Conservation (phyloP, 2,329 filamentous ascomycete species). For the Xylariales sp. region DNA sequence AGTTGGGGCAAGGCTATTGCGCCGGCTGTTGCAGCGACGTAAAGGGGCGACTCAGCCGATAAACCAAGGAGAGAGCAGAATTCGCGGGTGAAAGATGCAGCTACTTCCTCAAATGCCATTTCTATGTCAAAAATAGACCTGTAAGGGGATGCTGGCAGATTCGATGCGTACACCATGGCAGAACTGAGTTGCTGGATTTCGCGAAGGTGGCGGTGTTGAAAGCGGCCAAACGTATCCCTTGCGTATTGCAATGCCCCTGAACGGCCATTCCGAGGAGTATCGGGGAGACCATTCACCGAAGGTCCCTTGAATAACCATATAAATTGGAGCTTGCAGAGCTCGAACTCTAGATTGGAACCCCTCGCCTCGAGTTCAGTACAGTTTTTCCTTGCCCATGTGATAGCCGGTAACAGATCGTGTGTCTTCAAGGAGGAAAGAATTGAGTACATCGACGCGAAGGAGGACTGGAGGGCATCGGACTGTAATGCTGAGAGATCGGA, state of each 20-base stretch:
- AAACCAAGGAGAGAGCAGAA: constrained; percentile 90
- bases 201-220: constrained; percentile 67
- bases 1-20: constrained; percentile 86
- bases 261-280: constrained; percentile 47
- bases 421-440: constrained; percentile 76
- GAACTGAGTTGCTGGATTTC: constrained; percentile 80
- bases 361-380: constrained; percentile 67
- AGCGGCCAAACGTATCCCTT: constrained; percentile 65
- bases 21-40: constrained; percentile 87
- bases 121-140: constrained; percentile 69
- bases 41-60: constrained; percentile 86
- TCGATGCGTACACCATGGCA: constrained; percentile 74
- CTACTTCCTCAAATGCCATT: constrained; percentile 75
- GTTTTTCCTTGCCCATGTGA: constrained; percentile 76
- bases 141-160: constrained; percentile 75
- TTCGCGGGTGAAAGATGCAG: constrained; percentile 83
- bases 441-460: constrained; percentile 86
- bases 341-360: constrained; percentile 92
- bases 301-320: constrained; percentile 77
- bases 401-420: constrained; percentile 75
- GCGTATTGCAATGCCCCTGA: constrained; percentile 72
- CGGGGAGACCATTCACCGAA: constrained; percentile 48
- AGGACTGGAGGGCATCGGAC: constrained; percentile 65
- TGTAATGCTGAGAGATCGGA: constrained; percentile 54
- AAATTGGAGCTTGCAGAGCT: constrained; percentile 84